phyloP scores from a whole-genome alignment of 2,329 filamentous ascomycete genomes.

The Aspergillus japonicus region DNA sequence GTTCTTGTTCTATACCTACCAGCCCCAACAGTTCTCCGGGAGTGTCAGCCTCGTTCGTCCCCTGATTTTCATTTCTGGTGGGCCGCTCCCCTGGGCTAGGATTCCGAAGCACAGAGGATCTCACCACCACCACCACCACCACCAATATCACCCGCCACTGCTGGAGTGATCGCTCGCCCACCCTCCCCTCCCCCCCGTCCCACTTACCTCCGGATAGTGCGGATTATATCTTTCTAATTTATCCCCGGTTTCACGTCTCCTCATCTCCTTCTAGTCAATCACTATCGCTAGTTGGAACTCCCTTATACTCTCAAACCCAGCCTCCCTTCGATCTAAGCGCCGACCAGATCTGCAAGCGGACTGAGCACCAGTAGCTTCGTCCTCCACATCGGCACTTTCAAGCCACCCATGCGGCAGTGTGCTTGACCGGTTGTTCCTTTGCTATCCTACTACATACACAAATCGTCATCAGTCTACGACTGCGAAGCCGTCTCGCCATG shows the following conservation, averaged over 20 bases:
- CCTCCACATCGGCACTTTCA: not conserved
- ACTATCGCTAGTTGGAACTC: not conserved
- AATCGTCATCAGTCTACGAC: constrained; percentile 7
- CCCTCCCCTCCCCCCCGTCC: not conserved
- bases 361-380: not conserved
- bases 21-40: constrained; percentile 2
- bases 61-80: constrained; percentile 15
- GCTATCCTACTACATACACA: constrained; percentile 2
- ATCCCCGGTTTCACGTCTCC: not conserved
- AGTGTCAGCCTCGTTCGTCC: constrained; percentile 10
- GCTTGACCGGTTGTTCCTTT: constrained; percentile 2
- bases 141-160: constrained; percentile 1
- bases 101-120: constrained; percentile 7
- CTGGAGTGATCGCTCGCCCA: not conserved
- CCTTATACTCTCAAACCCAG: not conserved
- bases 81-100: constrained; percentile 9
- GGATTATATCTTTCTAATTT: not conserved
- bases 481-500: constrained; percentile 23
- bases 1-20: not conserved
- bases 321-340: not conserved
- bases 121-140: constrained; percentile 7
- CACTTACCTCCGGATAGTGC: not conserved
- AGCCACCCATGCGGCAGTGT: constrained; percentile 10
- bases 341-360: not conserved
- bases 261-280: not conserved